phyloP scores from a whole-genome alignment of 2,329 filamentous ascomycete genomes.

The Fusarium zealandicum region DNA sequence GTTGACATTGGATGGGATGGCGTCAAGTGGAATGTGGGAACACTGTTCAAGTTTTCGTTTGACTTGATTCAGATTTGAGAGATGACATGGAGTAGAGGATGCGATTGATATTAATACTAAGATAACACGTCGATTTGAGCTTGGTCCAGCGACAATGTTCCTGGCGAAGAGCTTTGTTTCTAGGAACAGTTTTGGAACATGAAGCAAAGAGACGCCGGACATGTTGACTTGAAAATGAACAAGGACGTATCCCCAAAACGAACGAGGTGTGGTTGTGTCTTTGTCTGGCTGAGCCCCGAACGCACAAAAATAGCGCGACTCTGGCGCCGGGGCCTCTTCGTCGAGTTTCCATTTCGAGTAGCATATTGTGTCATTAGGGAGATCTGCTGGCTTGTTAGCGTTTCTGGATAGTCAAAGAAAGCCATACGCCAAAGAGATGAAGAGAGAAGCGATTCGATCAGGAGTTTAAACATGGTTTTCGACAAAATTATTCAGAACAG shows the following conservation, averaged over 20 bases:
- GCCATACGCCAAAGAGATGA: neutral
- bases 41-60: neutral
- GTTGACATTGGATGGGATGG: neutral
- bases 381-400: slow-evolving; percentile 26
- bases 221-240: slow-evolving; percentile 6
- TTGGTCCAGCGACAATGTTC: slow-evolving; percentile 16
- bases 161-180: slow-evolving; percentile 21
- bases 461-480: slow-evolving; percentile 40
- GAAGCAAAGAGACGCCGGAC: neutral
- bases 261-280: slow-evolving; percentile 22
- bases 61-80: neutral
- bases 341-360: slow-evolving; percentile 22
- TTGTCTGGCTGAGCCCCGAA: slow-evolving; percentile 14
- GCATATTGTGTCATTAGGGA: slow-evolving; percentile 5
- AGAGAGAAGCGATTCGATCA: slow-evolving; percentile 31
- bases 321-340: slow-evolving; percentile 8
- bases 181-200: slow-evolving; percentile 4
- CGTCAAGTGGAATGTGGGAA: neutral
- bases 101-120: slow-evolving; percentile 23
- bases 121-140: neutral
- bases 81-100: neutral
- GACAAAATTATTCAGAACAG: slow-evolving; percentile 46
- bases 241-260: slow-evolving; percentile 5
- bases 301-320: slow-evolving; percentile 10
- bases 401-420: slow-evolving; percentile 6